phyloP scores from a whole-genome alignment of 352 stramenopile genomes.

The Aphanomyces euteiches region DNA sequence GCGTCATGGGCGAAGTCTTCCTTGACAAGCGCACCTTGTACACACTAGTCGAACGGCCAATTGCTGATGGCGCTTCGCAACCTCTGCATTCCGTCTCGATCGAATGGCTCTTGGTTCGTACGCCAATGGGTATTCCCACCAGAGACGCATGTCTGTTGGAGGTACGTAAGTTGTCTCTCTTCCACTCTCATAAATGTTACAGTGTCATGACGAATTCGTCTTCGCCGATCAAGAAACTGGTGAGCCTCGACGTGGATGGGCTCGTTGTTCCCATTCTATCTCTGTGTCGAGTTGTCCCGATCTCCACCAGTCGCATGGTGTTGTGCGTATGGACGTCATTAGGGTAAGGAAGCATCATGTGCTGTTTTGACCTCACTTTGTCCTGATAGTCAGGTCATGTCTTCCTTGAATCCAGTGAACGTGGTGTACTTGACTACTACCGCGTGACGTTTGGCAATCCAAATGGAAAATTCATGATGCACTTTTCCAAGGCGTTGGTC shows the following conservation, averaged over 20 bases:
- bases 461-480: background rate
- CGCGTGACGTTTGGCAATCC: background rate
- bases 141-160: conserved; percentile 16
- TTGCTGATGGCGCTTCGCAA: background rate
- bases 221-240: conserved; percentile 6
- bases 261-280: conserved; percentile 17
- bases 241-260: conserved; percentile 5
- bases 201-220: conserved; percentile 23
- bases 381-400: conserved; percentile 18
- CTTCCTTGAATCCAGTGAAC: conserved; percentile 4
- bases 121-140: background rate
- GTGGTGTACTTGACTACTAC: conserved; percentile 15
- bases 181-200: background rate
- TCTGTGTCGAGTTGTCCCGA: background rate
- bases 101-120: conserved; percentile 16
- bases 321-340: conserved; percentile 5
- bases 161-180: background rate
- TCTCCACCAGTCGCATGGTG: conserved; percentile 11
- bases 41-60: conserved; percentile 8
- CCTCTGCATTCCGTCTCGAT: conserved; percentile 15
- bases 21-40: conserved; percentile 14
- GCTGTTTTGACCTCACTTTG: background rate
- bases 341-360: background rate
- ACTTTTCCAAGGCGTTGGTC: background rate
- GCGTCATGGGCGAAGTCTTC: conserved; percentile 17